Percentiles rank a stretch among this genome's conserved stretches.
Evolutionary conservation across 768 basidiomycete genomes (phyloP).

Genomic region (Clavulina sp.): DNA sequence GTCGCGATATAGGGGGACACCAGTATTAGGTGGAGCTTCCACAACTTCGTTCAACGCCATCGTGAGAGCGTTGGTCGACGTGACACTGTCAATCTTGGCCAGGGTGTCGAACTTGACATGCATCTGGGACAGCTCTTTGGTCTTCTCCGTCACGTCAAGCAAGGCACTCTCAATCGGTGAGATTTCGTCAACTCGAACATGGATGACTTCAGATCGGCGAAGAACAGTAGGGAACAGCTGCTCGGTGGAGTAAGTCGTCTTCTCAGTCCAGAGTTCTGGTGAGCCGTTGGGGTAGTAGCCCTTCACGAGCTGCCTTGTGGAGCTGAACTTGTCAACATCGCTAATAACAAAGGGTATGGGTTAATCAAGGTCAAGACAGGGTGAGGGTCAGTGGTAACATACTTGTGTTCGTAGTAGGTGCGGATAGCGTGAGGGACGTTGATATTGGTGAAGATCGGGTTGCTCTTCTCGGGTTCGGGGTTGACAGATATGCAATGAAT

Average conservation of each 20-base stretch:
- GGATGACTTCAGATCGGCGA: constrained; percentile 71
- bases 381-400: constrained; percentile 9
- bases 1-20: constrained; percentile 59
- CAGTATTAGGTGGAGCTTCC: constrained; percentile 63
- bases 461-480: constrained; percentile 65
- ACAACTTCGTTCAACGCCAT: constrained; percentile 79
- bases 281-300: constrained; percentile 26
- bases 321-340: constrained; percentile 70
- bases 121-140: constrained; percentile 53
- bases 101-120: constrained; percentile 59
- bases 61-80: constrained; percentile 58
- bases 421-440: constrained; percentile 67
- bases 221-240: constrained; percentile 84
- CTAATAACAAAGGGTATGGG: constrained; percentile 23
- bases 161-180: constrained; percentile 76
- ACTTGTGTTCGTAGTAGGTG: constrained; percentile 80
- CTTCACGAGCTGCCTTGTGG: constrained; percentile 48
- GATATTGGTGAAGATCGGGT: constrained; percentile 68
- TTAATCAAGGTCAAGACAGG: constrained; percentile 1
- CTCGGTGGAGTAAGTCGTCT: constrained; percentile 73
- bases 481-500: constrained; percentile 77
- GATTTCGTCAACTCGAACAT: constrained; percentile 50
- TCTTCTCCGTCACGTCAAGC: constrained; percentile 62
- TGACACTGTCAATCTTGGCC: constrained; percentile 42
- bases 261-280: constrained; percentile 65